Base-by-base conservation (phyloP, 768 basidiomycete species). In the Boletus tomentosulus region DNA sequence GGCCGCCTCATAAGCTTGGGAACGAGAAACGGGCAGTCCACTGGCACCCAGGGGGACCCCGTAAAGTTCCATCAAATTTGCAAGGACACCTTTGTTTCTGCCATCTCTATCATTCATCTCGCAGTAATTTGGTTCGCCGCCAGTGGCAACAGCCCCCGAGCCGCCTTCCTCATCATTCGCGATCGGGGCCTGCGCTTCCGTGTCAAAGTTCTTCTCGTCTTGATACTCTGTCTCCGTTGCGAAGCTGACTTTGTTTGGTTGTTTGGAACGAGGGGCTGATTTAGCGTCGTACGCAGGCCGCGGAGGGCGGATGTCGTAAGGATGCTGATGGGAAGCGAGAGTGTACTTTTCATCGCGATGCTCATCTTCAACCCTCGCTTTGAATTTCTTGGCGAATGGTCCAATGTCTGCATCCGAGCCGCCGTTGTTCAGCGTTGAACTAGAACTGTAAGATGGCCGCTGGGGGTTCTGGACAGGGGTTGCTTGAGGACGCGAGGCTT, bases 261-360 rank as follows among this genome's bases (percentile, higher is more conserved):
- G 60, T 43, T 52, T 63, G 8, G 34, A 44, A 11, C 53, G 62
- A 1, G 47, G 28, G 22, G 19, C 50, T 6, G 30, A 48, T 11
- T 51, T 65, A 62, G 42, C 48, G 42, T 69, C 53, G 56, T 81
- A 78, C 4, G 72, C 74, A 51, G 70, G 66, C 37, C 70, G 65
- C 3, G 85, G 86, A 2, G 82, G 75, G 16, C 70, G 71, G 39
- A 87, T 84, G 44, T 84, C 81, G 57, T 84, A 78, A 10, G 84
- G 83, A 56, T 86, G 83, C 46, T 76, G 71, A 68, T 82, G 80
- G 4, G 83, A 82, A 16, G 82, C 78, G 43, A 83, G 64, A 1
- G 80, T 74, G 53, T 73, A 80, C 62, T 70, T 76, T 55, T 70
- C 65, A 50, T 75, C 63, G n/a, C 64, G 53, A 24, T 73, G 68